Evolutionary conservation across 2,329 filamentous ascomycete species (phyloP).

Genomic region (Penicillium sp.): DNA sequence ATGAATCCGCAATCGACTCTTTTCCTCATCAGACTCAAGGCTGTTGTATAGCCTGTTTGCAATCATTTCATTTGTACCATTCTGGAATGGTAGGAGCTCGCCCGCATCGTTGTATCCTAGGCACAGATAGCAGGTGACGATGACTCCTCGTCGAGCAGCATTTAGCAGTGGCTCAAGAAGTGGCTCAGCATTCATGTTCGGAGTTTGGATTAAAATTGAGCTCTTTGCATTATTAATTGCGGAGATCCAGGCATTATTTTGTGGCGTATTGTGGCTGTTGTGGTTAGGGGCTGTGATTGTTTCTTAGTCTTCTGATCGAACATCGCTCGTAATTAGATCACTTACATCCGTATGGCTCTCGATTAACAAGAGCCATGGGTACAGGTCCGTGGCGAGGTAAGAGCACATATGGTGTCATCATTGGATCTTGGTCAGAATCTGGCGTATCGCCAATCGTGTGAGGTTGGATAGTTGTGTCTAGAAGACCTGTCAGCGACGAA

Average conservation of each 20-base stretch:
- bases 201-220: slow-evolving; percentile 76
- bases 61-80: slow-evolving; percentile 75
- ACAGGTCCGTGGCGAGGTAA: slow-evolving; percentile 60
- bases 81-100: slow-evolving; percentile 75
- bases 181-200: slow-evolving; percentile 73
- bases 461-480: slow-evolving; percentile 59
- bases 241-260: slow-evolving; percentile 76
- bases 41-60: slow-evolving; percentile 62
- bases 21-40: slow-evolving; percentile 58
- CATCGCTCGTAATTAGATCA: background rate
- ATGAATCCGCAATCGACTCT: slow-evolving; percentile 61
- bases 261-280: slow-evolving; percentile 65
- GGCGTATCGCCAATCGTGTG: slow-evolving; percentile 59
- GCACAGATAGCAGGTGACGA: slow-evolving; percentile 72
- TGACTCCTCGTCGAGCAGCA: slow-evolving; percentile 69
- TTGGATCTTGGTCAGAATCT: slow-evolving; percentile 55
- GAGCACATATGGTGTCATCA: slow-evolving; percentile 70
- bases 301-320: background rate
- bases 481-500: background rate
- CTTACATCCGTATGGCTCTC: slow-evolving; percentile 65
- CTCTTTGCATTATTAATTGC: slow-evolving; percentile 66
- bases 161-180: slow-evolving; percentile 66
- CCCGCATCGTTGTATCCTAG: slow-evolving; percentile 80
- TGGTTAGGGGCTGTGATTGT: slow-evolving; percentile 57
- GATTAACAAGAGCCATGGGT: slow-evolving; percentile 73